Conservation (phyloP, 306 rosid species). For the Arachis hypogaea region DNA sequence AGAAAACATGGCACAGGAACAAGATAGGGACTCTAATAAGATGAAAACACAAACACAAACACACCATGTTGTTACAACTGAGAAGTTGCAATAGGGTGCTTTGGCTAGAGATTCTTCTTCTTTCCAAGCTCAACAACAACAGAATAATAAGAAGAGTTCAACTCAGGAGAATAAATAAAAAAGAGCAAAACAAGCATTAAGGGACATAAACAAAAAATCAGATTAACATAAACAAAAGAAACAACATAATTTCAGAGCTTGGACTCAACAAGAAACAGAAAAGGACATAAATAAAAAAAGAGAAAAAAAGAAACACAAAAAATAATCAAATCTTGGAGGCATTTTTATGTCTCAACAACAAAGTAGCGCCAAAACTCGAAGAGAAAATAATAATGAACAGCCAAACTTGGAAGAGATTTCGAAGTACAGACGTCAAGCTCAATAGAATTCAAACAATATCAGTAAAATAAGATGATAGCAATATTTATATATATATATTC, state of each 20-base stretch:
- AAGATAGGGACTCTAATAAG: background rate
- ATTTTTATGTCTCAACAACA: background rate
- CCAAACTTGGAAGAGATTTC: conserved; percentile 51
- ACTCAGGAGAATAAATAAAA: no score
- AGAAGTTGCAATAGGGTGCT: background rate
- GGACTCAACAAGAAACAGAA: no score
- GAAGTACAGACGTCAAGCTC: conserved; percentile 47
- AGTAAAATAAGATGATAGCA: background rate
- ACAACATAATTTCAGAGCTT: no score
- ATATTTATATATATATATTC: background rate
- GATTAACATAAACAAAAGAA: no score
- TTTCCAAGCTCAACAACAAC: no score
- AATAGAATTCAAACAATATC: conserved; percentile 41
- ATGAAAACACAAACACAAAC: no score
- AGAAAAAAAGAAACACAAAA: no score
- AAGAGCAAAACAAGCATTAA: no score
- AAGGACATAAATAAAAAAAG: no score
- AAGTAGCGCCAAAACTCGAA: conserved; percentile 3
- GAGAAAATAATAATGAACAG: conserved; percentile 2
- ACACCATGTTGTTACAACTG: background rate
- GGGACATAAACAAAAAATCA: no score
- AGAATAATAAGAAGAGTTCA: no score
- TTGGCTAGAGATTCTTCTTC: conserved; percentile 16
- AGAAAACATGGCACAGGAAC: conserved; percentile 31
- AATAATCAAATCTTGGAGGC: no score